A percentile compares a stretch with the other conserved stretches of the same genome.
Conservation (phyloP, 78 protist genomes). For the Speleostelium caveatum region DNA sequence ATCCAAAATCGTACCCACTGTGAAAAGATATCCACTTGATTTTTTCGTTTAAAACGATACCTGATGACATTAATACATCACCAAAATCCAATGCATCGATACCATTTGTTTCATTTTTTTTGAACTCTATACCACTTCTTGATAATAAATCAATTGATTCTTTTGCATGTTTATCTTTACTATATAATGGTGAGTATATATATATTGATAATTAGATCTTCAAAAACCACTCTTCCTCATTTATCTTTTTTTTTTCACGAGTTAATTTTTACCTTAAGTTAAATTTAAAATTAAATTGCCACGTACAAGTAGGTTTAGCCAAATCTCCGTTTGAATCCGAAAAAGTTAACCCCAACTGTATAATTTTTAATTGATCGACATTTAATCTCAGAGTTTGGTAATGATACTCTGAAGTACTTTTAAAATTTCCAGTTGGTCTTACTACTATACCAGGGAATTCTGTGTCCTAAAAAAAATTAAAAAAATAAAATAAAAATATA, state of each 20-base stretch:
- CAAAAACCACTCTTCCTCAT: too few species aligned
- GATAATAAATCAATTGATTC: slow-evolving; percentile 96
- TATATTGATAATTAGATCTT: too few species aligned
- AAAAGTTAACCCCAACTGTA: slow-evolving; percentile 98
- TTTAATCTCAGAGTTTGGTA: slow-evolving; percentile 95
- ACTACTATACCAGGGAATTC: slow-evolving; percentile 98
- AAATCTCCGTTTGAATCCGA: slow-evolving; percentile 92
- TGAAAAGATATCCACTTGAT: slow-evolving; percentile 95
- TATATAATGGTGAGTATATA: background rate
- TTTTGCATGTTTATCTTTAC: slow-evolving; percentile 95
- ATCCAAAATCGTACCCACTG: slow-evolving; percentile 88
- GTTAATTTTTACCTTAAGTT: slow-evolving; percentile 68
- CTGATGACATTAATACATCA: slow-evolving; percentile 90
- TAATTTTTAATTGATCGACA: slow-evolving; percentile 96
- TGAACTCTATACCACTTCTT: slow-evolving; percentile 97
- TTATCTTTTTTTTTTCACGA: too few species aligned
- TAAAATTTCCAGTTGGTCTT: slow-evolving; percentile 92
- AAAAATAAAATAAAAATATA: background rate
- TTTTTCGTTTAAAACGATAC: slow-evolving; percentile 87
- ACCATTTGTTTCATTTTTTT: slow-evolving; percentile 85
- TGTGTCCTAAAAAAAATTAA: slow-evolving; percentile 89
- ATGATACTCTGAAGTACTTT: slow-evolving; percentile 82
- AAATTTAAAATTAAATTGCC: slow-evolving; percentile 99
- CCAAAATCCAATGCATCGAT: slow-evolving; percentile 92
- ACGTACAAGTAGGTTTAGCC: slow-evolving; percentile 91